Conservation (phyloP, 495 filamentous ascomycete species). For the Aspergillus bertholletiae region DNA sequence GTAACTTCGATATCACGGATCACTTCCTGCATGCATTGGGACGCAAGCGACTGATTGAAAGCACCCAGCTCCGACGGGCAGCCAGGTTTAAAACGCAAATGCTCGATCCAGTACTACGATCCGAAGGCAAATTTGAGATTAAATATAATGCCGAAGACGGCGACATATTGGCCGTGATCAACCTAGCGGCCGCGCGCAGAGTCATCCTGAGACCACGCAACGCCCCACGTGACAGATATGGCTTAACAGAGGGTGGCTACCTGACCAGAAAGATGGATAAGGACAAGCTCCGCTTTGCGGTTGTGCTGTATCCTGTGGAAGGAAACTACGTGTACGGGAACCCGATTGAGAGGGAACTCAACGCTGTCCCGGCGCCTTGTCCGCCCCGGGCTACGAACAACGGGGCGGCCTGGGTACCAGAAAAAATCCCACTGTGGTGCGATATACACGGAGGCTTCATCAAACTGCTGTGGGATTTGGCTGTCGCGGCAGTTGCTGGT, state of each 20-base stretch:
- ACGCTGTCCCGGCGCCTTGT: constrained; percentile 23
- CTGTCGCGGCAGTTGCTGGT: constrained; percentile 55
- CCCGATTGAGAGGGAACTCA: constrained; percentile 35
- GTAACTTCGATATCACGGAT: constrained; percentile 57
- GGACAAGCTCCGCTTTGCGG: constrained; percentile 54
- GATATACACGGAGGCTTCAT: constrained; percentile 69
- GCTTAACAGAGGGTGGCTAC: constrained; percentile 69
- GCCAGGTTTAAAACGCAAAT: constrained; percentile 51
- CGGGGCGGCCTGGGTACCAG: constrained; percentile 19
- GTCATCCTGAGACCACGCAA: constrained; percentile 54
- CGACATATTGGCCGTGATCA: constrained; percentile 63
- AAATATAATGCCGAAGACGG: constrained; percentile 52
- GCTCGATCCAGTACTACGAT: constrained; percentile 53
- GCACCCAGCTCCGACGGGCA: constrained; percentile 48
- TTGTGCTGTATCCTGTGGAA: constrained; percentile 56
- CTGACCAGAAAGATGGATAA: constrained; percentile 68
- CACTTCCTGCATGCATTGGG: constrained; percentile 47
- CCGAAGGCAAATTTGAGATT: constrained; percentile 23
- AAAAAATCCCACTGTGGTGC: constrained; percentile 70
- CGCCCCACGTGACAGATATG: constrained; percentile 65
- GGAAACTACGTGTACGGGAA: constrained; percentile 58
- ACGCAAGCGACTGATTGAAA: constrained; percentile 42
- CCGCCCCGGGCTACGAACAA: constrained; percentile 13
- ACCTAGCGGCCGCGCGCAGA: constrained; percentile 59
- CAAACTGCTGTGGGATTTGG: constrained; percentile 59